A percentile compares a stretch with the other conserved stretches of the same genome.
phyloP scores from a whole-genome alignment of 768 basidiomycete species.

The Phaeotremella skinneri region DNA sequence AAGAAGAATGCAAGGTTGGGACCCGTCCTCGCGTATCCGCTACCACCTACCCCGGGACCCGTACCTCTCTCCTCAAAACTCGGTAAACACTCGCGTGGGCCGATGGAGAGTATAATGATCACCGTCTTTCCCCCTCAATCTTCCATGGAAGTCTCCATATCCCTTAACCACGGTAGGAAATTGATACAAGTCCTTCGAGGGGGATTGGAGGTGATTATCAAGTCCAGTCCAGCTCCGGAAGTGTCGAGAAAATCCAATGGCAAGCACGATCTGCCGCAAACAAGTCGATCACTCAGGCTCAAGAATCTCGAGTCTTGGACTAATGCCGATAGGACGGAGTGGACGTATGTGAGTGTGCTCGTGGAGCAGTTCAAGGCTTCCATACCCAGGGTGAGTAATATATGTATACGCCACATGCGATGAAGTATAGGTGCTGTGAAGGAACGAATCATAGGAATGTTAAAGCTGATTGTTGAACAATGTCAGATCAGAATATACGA shows the following conservation, averaged over 20 bases:
- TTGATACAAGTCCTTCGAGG: constrained; percentile 3
- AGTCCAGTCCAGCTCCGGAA: too few relatives aligned
- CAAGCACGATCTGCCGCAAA: not conserved
- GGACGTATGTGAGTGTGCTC: constrained; percentile 19
- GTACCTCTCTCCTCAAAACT: constrained; percentile 10
- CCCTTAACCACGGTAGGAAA: too few relatives aligned
- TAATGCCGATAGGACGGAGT: constrained; percentile 18
- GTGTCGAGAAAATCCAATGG: not conserved
- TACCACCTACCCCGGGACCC: constrained; percentile 19
- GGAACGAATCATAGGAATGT: too few relatives aligned
- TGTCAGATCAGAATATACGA: constrained; percentile 38
- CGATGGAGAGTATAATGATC: too few relatives aligned
- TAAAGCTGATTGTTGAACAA: too few relatives aligned
- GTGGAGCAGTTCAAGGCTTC: constrained; percentile 30
- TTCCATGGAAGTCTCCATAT: too few relatives aligned
- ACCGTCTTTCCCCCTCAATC: too few relatives aligned
- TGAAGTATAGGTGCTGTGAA: too few relatives aligned
- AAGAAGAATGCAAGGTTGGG: not conserved
- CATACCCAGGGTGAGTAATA: constrained; percentile 29
- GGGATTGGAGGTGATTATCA: not conserved
- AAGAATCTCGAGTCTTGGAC: constrained; percentile 15
- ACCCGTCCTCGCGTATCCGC: constrained; percentile 21
- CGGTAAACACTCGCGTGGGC: constrained; percentile 19
- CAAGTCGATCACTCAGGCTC: constrained; percentile 4
- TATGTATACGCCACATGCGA: not conserved